Conservation (phyloP, 148 eudicot genomes). For the Hydrangea macrophylla region DNA sequence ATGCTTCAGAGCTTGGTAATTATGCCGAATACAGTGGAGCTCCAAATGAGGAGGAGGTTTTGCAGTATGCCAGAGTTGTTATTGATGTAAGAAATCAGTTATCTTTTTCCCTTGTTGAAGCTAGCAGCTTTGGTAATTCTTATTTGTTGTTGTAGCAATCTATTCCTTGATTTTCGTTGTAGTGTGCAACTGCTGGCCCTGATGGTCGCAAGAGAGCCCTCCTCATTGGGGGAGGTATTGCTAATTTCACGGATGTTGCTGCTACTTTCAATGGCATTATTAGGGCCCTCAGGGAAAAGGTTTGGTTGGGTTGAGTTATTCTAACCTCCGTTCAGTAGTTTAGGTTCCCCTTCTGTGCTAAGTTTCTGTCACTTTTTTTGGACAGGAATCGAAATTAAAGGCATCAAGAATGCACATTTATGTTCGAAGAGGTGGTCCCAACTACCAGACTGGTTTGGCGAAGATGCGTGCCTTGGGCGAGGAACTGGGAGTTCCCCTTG, state of each 20-base stretch:
- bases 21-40: slow-evolving; percentile 95
- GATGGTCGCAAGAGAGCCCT: slow-evolving; percentile 67
- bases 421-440: slow-evolving; percentile 89
- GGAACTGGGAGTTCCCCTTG: slow-evolving; percentile 64
- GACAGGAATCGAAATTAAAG: slow-evolving; percentile 68
- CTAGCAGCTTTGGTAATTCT: background rate
- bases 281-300: slow-evolving; percentile 73
- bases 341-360: background rate
- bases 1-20: slow-evolving; percentile 84
- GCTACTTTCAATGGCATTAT: slow-evolving; percentile 76
- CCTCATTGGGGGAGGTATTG: slow-evolving; percentile 63
- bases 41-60: slow-evolving; percentile 83
- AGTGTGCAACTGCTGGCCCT: slow-evolving; percentile 65
- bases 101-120: background rate
- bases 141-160: background rate
- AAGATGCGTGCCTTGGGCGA: slow-evolving; percentile 79
- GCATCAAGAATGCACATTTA: slow-evolving; percentile 76
- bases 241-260: slow-evolving; percentile 65
- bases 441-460: slow-evolving; percentile 73
- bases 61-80: slow-evolving; percentile 86
- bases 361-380: background rate
- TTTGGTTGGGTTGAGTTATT: background rate
- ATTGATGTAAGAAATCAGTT: slow-evolving; percentile 57
- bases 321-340: background rate
- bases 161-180: slow-evolving; percentile 1